Conservation (phyloP, 2,329 filamentous ascomycete genomes). For the Delphinella strobiligena region DNA sequence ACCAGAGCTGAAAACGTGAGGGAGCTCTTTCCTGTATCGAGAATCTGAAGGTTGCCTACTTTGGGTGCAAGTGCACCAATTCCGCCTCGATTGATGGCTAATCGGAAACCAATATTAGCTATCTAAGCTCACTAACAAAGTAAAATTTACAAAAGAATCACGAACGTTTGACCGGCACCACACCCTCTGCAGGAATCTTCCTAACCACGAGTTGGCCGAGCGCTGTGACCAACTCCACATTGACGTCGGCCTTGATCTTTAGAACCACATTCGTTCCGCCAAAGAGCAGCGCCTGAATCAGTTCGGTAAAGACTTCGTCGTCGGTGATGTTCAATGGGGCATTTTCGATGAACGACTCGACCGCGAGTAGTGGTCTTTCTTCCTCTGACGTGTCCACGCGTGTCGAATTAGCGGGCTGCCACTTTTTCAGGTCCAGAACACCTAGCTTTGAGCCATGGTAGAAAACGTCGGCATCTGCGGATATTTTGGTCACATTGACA, state of each 20-base stretch:
- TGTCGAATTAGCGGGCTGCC: constrained; percentile 78
- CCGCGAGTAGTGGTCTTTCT: constrained; percentile 52
- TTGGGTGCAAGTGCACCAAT: constrained; percentile 46
- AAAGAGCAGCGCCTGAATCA: constrained; percentile 73
- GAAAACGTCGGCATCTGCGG: constrained; percentile 66
- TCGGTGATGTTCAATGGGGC: constrained; percentile 77
- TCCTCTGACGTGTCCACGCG: constrained; percentile 44
- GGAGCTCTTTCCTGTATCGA: constrained; percentile 59
- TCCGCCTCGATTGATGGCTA: constrained; percentile 24
- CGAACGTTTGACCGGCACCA: constrained; percentile 89
- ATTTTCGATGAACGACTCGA: constrained; percentile 64
- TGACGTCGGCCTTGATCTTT: constrained; percentile 65
- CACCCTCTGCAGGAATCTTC: constrained; percentile 70
- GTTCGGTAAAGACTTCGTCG: constrained; percentile 61
- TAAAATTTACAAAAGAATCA: constrained; percentile 22
- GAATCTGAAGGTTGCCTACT: constrained; percentile 58
- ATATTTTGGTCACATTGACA: constrained; percentile 63
- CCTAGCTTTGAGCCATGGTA: constrained; percentile 72
- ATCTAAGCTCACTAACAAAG: constrained; percentile 6
- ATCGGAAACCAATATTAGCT: constrained; percentile 20
- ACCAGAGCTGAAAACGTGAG: constrained; percentile 59
- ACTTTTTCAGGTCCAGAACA: constrained; percentile 63
- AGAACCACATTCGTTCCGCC: constrained; percentile 57
- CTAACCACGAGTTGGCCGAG: constrained; percentile 72
- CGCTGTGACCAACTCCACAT: constrained; percentile 69